Evolutionary conservation across 2,329 filamentous ascomycete genomes (phyloP), one percentile per base, ranked within the genome.

Genomic region (Coleophoma crateriformis): DNA sequence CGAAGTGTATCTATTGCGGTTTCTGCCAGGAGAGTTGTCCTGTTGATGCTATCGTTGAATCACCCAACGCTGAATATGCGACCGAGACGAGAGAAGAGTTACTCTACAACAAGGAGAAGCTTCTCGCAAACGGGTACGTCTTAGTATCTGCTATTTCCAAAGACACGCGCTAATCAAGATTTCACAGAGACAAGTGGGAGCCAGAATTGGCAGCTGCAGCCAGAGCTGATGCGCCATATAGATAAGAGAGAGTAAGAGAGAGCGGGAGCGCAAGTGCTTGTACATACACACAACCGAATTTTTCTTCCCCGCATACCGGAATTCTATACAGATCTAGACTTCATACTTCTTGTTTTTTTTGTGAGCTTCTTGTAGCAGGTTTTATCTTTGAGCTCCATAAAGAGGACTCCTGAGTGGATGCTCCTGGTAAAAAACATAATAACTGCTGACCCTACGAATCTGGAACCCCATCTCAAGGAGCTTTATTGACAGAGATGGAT

Each of bases 1-100:
- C 94, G 66, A 99, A 99, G 81, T 99, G 94, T 77, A 99, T 99
- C 73, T 99, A 97, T 83, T 97, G 94, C 71, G 94, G 94, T 46
- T 95, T 95, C 76, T 97, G 94, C 82, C 92, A 96, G 77, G 94
- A 99, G 78, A 95, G 89, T 58, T 99, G 94, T 75, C 94, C 94
- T 41, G 94, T 99, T 49, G 94, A 99, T 73, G 94, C 94, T 52
- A 99, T 89, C 70, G 85, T 89, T 51, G 85, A 88, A 68, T 80
- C 80, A 33, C 83, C 85, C 48, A 88, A 88, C 61, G 84, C 84
- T 45, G 85, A 88, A 69, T 88, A 88, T 61, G 84, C 85, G 40
- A 88, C 83, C 3, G 85, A 88, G 72, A 86, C 83, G 56, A 84
- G 92, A 67, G 92, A 99, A 72, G 92, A 97, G 77, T 74, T 97